Conservation (phyloP, 108 stramenopile genomes). For the Cyclotella atomus region DNA sequence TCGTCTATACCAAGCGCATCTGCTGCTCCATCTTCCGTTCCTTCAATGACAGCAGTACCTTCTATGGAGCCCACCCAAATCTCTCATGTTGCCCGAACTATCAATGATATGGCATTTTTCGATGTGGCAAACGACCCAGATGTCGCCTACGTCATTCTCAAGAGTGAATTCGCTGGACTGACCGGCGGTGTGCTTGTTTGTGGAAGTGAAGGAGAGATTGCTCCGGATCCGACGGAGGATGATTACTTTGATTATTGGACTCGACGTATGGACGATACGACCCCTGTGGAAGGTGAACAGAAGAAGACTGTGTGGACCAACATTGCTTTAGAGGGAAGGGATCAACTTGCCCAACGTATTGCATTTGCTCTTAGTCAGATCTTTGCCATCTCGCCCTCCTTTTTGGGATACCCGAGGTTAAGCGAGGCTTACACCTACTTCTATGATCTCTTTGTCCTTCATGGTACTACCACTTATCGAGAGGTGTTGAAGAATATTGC, state of each 20-base stretch:
- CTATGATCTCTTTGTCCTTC: conserved; percentile 72
- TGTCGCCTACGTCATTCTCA: conserved; percentile 11
- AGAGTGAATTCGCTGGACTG: not conserved
- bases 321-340: conserved; percentile 28
- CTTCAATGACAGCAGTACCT: not conserved
- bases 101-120: conserved; percentile 20
- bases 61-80: conserved; percentile 10
- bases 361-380: conserved; percentile 50
- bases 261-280: conserved; percentile 10
- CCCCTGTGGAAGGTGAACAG: conserved; percentile 10
- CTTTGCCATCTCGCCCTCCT: conserved; percentile 22
- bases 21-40: not conserved
- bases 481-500: conserved; percentile 40
- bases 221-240: conserved; percentile 19
- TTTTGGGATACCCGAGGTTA: conserved; percentile 1
- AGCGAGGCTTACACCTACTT: conserved; percentile 50
- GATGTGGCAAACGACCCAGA: conserved; percentile 13
- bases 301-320: conserved; percentile 43
- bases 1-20: not conserved
- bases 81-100: conserved; percentile 12
- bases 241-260: conserved; percentile 28
- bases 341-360: conserved; percentile 57
- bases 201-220: conserved; percentile 22
- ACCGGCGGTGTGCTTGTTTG: conserved; percentile 32
- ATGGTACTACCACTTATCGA: conserved; percentile 34